Base-by-base conservation (phyloP, 2,329 filamentous ascomycete species). In the Penicillium sp. region DNA sequence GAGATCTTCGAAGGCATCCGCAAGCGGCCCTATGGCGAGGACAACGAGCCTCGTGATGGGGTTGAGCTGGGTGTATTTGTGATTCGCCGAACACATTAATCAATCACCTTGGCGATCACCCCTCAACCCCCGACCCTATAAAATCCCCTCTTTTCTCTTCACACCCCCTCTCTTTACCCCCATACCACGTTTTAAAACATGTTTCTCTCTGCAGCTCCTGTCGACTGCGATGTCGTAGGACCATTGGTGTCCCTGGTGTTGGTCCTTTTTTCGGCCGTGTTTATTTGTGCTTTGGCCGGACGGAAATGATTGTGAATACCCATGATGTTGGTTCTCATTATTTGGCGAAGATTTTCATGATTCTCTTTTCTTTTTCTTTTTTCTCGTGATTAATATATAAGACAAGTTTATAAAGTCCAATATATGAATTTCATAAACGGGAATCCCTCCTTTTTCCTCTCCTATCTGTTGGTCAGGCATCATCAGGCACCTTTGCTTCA, bases 1-100 rank as follows among this genome's bases (percentile, higher is more conserved):
- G 81, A 85, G 60, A 79, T 87, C 14, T 71, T 85, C 42, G 80
- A 85, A 43, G 83, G 82, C 6, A 80, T 87, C n/a, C 77, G 76
- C 37, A 77, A 75, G 49, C 75, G 80, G 54, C 74, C 76, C 23
- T 82, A 83, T 61, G 74, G 62, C 23, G 69, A 73, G 45, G 75
- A 73, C 52, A 73, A 67, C 47, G 75, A 75, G 55, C 78, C 79
- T 42, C 74, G 69, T 18, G 69, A 73, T 31, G 75, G 74, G 1
- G 65, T 81, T 25, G 78, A 81, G 61, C 64, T 81, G 43, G 79
- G 77, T 8, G 73, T 81, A 15, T 81, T 80, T 61, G 76, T 81
- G 55, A 78, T 81, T 61, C 75, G 76, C 48, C 72, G 78, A 60
- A 73, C 72, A 42, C 67, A 67, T 50, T 74, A 65, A 64, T 42